phyloP scores from a whole-genome alignment of 106 monocot genomes.

The Dioscorea alata region DNA sequence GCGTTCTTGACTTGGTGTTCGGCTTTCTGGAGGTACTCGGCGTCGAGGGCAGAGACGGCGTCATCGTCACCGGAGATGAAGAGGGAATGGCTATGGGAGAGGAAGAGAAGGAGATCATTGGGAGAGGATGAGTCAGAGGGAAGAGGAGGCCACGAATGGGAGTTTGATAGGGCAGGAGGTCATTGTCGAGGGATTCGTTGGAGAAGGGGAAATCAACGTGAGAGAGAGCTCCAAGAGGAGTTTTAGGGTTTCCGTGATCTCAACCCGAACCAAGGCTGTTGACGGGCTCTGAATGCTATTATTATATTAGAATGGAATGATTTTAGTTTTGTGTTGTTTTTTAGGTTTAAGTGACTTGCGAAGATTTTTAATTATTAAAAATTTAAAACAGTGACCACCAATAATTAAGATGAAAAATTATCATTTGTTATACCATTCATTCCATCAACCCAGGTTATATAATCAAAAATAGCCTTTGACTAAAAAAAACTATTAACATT shows the following conservation, averaged over 20 bases:
- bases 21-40: constrained; percentile 24
- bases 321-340: too few species aligned
- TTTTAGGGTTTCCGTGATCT: constrained; percentile 42
- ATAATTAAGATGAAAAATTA: too few species aligned
- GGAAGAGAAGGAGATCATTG: constrained; percentile 34
- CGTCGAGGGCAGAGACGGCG: constrained; percentile 44
- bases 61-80: constrained; percentile 71
- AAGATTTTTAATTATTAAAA: too few species aligned
- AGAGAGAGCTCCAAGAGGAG: constrained; percentile 41
- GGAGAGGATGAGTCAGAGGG: constrained; percentile 1
- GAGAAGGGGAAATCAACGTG: constrained; percentile 28
- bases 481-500: too few species aligned
- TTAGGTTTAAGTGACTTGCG: too few species aligned
- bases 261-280: too few species aligned
- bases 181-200: constrained; percentile 38
- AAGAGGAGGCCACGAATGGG: constrained; percentile 77
- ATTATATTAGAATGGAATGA: too few species aligned
- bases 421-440: too few species aligned
- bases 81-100: constrained; percentile 37
- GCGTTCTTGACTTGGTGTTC: constrained; percentile 16
- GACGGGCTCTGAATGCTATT: too few species aligned
- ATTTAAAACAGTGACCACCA: too few species aligned
- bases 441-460: too few species aligned
- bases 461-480: too few species aligned
- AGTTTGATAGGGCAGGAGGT: constrained; percentile 69